Evolutionary conservation across 75 land plant species (phyloP), one percentile per base, ranked within the genome.

Genomic region (Pseudotsuga menziesii): DNA sequence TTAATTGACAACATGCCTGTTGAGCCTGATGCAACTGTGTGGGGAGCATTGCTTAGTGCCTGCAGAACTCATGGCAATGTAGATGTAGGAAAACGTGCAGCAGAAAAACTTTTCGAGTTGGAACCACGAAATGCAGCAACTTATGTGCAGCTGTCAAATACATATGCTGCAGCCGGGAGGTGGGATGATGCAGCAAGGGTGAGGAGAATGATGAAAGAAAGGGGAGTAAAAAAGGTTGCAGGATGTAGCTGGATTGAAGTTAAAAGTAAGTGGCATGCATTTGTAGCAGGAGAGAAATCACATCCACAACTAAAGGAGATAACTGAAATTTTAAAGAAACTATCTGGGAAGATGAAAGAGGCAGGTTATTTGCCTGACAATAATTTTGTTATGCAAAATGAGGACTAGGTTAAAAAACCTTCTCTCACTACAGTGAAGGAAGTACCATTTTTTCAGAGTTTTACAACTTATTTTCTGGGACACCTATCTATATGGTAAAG

Each of bases 1-100:
- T 80, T 88, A 5, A 85, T 90, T 82, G 84, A 88, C 56, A 72
- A 16, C 19, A 70, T 78, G 56, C 57, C 39, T 36, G 20, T 55
- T 57, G 86, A 81, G 56, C 84, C 79, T 82, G 81, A 72, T 0
- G 59, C 83, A 26, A 83, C 83, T 0, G 78, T 66, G 13, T 76
- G 69, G 64, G 36, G 36, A 23, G 13, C 79, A 29, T 61, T 80
- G 69, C 79, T 80, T 20, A 77, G 73, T 64, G 62, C 76, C 26
- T 80, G 78, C 71, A 80, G 77, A 23, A 60, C n/a, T 22, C 62
- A 79, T 61, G 59, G 57, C n/a, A 61, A 79, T 23, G 32, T 57
- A 16, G 75, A 76, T 11, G 36, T 79, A 35, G 81, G 81, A 25
- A 25, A 35, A 48, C 55, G 6, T 32, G 79, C 79, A 48, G 79